Evolutionary conservation across 2,329 filamentous ascomycete genomes (phyloP).

Genomic region (Cytospora leucostoma): DNA sequence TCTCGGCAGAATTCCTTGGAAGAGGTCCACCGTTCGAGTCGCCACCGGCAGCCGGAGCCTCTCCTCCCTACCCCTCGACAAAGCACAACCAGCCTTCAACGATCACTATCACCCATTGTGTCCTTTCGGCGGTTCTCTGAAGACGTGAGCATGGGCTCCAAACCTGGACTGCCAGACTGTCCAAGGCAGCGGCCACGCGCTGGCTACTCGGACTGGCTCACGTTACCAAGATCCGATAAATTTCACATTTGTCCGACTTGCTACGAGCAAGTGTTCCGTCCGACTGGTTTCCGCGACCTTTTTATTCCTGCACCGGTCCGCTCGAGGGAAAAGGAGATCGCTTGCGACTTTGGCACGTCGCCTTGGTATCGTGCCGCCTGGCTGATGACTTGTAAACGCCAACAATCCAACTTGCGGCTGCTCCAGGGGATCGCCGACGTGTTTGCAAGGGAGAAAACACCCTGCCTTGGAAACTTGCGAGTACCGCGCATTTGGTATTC

Average conservation of each 20-base stretch:
- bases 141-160: conserved; percentile 46
- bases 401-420: conserved; percentile 65
- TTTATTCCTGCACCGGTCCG: conserved; percentile 65
- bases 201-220: conserved; percentile 78
- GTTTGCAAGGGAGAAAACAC: conserved; percentile 51
- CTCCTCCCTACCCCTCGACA: conserved; percentile 29
- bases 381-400: conserved; percentile 74
- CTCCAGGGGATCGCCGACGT: conserved; percentile 70
- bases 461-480: conserved; percentile 59
- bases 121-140: conserved; percentile 58
- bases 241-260: conserved; percentile 85
- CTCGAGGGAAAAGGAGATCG: conserved; percentile 57
- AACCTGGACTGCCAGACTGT: conserved; percentile 64
- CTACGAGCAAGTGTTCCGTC: conserved; percentile 68
- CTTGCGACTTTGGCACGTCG: conserved; percentile 76
- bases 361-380: conserved; percentile 86
- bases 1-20: conserved; percentile 32
- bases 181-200: conserved; percentile 63
- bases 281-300: conserved; percentile 66
- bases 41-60: conserved; percentile 48
- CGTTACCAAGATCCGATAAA: conserved; percentile 66
- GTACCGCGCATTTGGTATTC: conserved; percentile 72
- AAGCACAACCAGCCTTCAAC: conserved; percentile 40
- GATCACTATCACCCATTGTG: conserved; percentile 38
- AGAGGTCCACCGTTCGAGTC: conserved; percentile 29